Evolutionary conservation across 2,329 filamentous ascomycete species (phyloP), one percentile per base, ranked within the genome.

Genomic region (Aspergillus caelatus): DNA sequence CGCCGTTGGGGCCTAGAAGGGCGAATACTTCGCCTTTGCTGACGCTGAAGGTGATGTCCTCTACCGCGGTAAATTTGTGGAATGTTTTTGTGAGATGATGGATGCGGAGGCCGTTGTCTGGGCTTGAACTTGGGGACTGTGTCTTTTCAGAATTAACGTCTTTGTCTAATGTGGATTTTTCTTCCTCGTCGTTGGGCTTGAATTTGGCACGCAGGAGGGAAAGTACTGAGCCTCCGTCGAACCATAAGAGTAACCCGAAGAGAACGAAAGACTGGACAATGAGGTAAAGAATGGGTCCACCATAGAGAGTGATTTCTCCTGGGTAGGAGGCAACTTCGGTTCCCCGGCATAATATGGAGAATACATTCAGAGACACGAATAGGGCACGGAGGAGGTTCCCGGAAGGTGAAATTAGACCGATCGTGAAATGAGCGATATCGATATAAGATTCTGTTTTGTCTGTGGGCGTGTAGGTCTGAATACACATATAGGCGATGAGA

Each of bases 1-100:
- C 94, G 28, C 94, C 93, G 73, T 97, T 97, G 19, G 94, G 93
- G 0, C 94, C 94, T 1, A 98, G 85, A 0, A 97, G 84, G 0
- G 93, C 93, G 78, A 96, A 97, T 0, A 96, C 91, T 74, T 97
- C 91, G 57, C 91, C 90, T 56, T 87, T 88, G 19, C 86, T 86
- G 36, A 97, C 90, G 21, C 90, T 90, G 71, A 97, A 97, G 0
- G 90, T 92, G 48, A 96, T 87, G 70, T 97, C 91, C 70, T 96
- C 89, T n/a, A 97, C 93, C 3, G 92, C 94, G 0, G 89, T 88
- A 68, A 90, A 89, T 65, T 84, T 84, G 16, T 88, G 87, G 69
- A 97, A 97, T 0, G 86, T 84, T 77, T 97, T 97, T 36, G 89
- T 92, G 2, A 96, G 81, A 74, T 96, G 88, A 50, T 91, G 78